These are phyloP conservation scores for Aurifilum marmelostoma DNA, from an alignment of 2,329 filamentous ascomycete species.

Conservation along the genomic window DNA sequence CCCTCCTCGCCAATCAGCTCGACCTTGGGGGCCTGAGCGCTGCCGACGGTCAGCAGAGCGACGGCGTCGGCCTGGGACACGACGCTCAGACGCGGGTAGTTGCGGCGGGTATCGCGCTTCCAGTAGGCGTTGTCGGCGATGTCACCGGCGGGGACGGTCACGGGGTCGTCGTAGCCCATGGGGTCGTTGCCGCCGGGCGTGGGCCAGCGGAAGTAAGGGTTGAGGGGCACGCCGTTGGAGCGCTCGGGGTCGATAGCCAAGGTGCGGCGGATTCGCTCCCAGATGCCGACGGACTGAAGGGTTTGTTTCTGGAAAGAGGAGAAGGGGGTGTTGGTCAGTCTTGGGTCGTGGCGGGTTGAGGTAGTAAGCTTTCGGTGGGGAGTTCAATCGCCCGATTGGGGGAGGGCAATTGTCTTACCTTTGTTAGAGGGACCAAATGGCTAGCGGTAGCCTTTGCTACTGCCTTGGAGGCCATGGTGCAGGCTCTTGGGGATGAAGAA, in stretches of 20 bases:
- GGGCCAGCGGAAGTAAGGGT: conserved; percentile 89
- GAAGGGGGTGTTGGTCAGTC: conserved; percentile 29
- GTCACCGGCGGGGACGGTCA: conserved; percentile 81
- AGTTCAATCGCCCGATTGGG: conserved; percentile 10
- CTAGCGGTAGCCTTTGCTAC: conserved; percentile 59
- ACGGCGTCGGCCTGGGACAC: conserved; percentile 86
- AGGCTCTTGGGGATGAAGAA: conserved; percentile 32
- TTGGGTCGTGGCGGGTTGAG: conserved; percentile 2
- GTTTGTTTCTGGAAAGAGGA: conserved; percentile 80
- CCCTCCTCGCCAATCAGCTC: conserved; percentile 71
- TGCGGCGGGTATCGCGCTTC: conserved; percentile 86
- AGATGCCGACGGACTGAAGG: conserved; percentile 85
- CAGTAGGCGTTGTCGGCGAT: conserved; percentile 94
- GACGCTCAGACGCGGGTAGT: conserved; percentile 79
- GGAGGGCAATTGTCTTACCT: conserved; percentile 51
- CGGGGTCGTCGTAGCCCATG: conserved; percentile 75
- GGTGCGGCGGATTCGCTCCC: conserved; percentile 78
- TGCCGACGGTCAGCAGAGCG: conserved; percentile 82
- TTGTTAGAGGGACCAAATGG: conserved; percentile 58
- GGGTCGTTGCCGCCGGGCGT: conserved; percentile 75
- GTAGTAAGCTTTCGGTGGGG: conserved; percentile 8
- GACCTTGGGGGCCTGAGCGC: conserved; percentile 76
- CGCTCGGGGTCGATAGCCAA: conserved; percentile 84
- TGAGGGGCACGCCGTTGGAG: conserved; percentile 89
- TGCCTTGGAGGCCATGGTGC: conserved; percentile 65